phyloP scores from a whole-genome alignment of 495 filamentous ascomycete genomes.

The Rostrohypoxylon terebratum region DNA sequence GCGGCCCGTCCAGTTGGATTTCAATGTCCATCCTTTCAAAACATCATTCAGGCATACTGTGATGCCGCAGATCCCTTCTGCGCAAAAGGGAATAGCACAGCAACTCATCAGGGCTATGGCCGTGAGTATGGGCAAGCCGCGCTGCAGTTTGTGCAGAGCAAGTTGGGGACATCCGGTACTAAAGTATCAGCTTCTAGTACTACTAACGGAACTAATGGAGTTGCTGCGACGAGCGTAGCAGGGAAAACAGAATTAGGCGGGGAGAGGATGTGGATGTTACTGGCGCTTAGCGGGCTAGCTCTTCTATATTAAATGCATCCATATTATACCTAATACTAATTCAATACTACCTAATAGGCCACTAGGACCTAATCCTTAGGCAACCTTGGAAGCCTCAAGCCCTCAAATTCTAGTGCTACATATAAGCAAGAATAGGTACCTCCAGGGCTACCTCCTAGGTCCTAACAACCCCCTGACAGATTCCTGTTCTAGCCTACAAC shows the following conservation, averaged over 20 bases:
- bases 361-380: no score
- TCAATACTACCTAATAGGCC: background rate
- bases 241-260: background rate
- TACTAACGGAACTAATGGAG: conserved; percentile 7
- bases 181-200: background rate
- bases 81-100: conserved; percentile 65
- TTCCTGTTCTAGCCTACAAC: conserved; percentile 1
- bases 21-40: conserved; percentile 61
- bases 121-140: conserved; percentile 65
- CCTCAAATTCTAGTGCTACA: no score
- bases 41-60: conserved; percentile 68
- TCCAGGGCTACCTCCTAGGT: background rate
- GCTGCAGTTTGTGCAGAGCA: conserved; percentile 63
- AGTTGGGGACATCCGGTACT: conserved; percentile 46
- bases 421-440: background rate
- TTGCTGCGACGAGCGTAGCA: background rate
- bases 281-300: conserved; percentile 5
- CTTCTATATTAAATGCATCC: conserved; percentile 3
- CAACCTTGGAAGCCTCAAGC: no score
- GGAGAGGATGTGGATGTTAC: conserved; percentile 3
- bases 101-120: conserved; percentile 69
- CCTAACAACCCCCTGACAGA: background rate
- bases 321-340: background rate
- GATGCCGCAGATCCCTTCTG: conserved; percentile 71
- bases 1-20: conserved; percentile 67